Evolutionary conservation across 805 yeast species (phyloP), one percentile per base, ranked within the genome.

Genomic region (Kodamaea fukazawae): DNA sequence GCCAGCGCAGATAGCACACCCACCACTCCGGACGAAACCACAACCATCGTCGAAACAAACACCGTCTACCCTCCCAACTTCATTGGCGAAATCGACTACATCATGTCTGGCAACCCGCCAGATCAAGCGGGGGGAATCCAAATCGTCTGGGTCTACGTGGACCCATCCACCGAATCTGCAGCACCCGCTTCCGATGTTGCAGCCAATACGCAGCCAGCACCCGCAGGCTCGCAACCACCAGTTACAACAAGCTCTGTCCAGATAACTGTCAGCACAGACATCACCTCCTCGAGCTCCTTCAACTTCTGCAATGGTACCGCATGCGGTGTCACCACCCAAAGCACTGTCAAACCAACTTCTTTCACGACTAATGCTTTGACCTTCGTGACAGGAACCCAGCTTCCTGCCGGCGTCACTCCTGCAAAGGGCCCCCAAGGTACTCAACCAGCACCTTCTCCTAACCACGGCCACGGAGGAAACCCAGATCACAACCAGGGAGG

Each of bases 141-240:
- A 11, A 41, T 65, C n/a, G 61, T 55, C 2, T 54, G 64, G 33
- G 65, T 61, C 11, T 56, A 61, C 37, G 61, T 40, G 4, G 49
- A 44, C 11, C 40, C 37, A 10, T 9, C 29, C 4, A 16, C 28
- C 11, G 20, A 33, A 7, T 3, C 35, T 13, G 42, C 38, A 15
- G 40, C 25, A 14, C 25, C 9, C 13, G 31, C 38, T 29, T 18
- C 48, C 23, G 39, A 28, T 4, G 34, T 26, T 20, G 22, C 34
- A 32, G 25, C 26, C 9, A 9, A 9, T 9, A n/a, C 34, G 15
- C 38, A 22, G 23, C 20, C 32, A 32, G 18, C 17, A 14, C 41
- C 38, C 12, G 36, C 33, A 28, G 23, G 34, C 14, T 11, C 29
- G 11, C 32, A 13, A 15, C 29, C 20, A 7, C 9, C 25, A 13